A percentile compares a stretch with the other conserved stretches of the same genome.
Conservation (phyloP, 768 basidiomycete genomes). For the Hirschioporus abietinus region DNA sequence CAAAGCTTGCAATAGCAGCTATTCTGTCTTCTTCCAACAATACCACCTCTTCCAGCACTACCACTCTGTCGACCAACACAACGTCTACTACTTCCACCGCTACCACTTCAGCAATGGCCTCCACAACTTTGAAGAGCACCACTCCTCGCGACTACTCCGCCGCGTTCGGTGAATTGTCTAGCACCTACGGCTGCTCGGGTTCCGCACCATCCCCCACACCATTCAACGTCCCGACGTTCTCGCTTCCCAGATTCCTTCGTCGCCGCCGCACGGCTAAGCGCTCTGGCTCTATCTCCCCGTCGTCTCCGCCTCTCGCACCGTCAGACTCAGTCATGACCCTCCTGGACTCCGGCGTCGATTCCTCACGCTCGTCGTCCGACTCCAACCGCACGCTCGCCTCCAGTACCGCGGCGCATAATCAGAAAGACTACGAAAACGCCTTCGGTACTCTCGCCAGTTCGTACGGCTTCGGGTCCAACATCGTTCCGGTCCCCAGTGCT, state of each 20-base stretch:
- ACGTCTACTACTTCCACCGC: background rate
- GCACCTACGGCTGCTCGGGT: background rate
- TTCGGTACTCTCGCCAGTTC: background rate
- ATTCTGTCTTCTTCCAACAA: background rate
- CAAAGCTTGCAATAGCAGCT: background rate
- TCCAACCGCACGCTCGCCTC: background rate
- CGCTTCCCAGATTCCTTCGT: background rate
- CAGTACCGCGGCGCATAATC: background rate
- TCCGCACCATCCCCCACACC: background rate
- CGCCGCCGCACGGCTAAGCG: background rate
- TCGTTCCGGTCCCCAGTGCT: background rate
- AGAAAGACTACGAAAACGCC: background rate
- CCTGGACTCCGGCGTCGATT: too few species aligned
- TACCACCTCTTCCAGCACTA: background rate
- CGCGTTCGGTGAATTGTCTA: background rate
- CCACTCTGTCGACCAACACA: background rate
- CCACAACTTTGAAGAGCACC: background rate
- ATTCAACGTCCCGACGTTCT: background rate
- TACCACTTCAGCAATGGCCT: background rate
- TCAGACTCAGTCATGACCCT: background rate
- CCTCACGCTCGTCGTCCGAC: background rate
- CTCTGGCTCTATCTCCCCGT: background rate
- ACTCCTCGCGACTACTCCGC: slow-evolving; percentile 1
- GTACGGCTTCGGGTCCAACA: background rate
- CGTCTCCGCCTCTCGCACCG: background rate